A percentile compares a stretch with the other conserved stretches of the same genome.
These are phyloP conservation scores for Mollisia scopiformis DNA, from an alignment of 2,329 filamentous ascomycete species.

Conservation along the genomic window DNA sequence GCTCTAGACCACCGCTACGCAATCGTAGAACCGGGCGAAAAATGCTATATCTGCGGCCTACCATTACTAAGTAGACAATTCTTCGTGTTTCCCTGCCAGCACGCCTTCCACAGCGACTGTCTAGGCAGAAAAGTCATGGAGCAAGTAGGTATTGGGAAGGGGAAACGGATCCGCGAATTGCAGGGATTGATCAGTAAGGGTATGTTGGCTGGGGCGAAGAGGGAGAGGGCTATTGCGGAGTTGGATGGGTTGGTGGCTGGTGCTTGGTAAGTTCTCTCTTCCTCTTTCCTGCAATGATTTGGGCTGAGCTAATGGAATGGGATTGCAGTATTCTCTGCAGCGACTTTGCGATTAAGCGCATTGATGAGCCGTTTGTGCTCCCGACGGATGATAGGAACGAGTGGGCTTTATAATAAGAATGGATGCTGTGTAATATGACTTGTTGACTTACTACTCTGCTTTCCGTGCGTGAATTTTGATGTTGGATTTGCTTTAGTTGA, in stretches of 20 bases:
- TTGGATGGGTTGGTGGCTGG: constrained; percentile 90
- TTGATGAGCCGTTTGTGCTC: constrained; percentile 89
- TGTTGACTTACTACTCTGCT: too few species aligned
- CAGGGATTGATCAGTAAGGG: constrained; percentile 83
- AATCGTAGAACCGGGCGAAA: constrained; percentile 94
- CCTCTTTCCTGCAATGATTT: constrained; percentile 3
- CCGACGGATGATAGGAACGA: constrained; percentile 74
- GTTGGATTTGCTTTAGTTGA: too few species aligned
- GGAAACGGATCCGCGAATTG: constrained; percentile 80
- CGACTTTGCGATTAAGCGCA: constrained; percentile 90
- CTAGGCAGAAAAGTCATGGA: constrained; percentile 84
- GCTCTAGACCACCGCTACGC: constrained; percentile 87
- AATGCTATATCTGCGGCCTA: constrained; percentile 85
- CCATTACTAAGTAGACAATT: constrained; percentile 90
- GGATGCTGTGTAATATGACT: too few species aligned
- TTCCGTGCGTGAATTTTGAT: too few species aligned
- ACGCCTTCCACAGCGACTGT: constrained; percentile 96
- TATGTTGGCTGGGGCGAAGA: constrained; percentile 67
- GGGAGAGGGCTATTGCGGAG: constrained; percentile 84
- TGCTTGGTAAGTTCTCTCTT: constrained; percentile 68
- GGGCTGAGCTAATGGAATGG: background rate
- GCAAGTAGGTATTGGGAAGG: constrained; percentile 74
- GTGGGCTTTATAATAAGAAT: constrained; percentile 66
- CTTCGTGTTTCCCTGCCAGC: constrained; percentile 98
- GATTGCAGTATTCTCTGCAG: constrained; percentile 80